Conservation (phyloP, 164 flowering plant species). For the Magnolia sinica region DNA sequence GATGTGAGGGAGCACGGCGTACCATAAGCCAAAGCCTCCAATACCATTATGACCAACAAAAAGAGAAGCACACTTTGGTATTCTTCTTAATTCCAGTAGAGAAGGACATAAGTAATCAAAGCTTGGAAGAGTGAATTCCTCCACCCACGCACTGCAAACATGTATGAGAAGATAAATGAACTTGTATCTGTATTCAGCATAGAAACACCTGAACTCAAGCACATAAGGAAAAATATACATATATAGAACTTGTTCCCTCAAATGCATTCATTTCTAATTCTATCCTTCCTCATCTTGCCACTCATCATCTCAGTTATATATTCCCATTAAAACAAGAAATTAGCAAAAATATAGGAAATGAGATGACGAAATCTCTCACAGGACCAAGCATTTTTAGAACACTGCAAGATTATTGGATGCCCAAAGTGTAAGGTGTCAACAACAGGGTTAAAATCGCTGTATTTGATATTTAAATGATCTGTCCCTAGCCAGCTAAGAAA, state of each 20-base stretch:
- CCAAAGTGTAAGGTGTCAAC: too few relatives aligned
- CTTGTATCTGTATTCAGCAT: background rate
- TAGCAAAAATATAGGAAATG: too few relatives aligned
- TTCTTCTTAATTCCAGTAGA: slow-evolving; percentile 61
- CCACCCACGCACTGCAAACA: slow-evolving; percentile 46
- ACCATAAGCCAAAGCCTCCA: slow-evolving; percentile 85
- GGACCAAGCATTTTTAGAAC: background rate
- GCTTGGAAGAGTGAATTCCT: slow-evolving; percentile 46
- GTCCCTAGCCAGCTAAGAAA: too few relatives aligned
- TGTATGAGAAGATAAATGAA: background rate
- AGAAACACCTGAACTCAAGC: background rate
- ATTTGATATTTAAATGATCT: too few relatives aligned
- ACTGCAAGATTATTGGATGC: too few relatives aligned
- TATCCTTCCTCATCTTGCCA: too few relatives aligned
- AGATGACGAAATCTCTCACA: background rate
- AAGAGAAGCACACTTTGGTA: slow-evolving; percentile 53
- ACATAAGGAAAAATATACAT: background rate
- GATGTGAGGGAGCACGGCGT: slow-evolving; percentile 18
- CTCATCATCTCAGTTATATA: too few relatives aligned
- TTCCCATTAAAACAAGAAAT: too few relatives aligned
- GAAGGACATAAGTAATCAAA: slow-evolving; percentile 39
- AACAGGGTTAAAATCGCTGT: too few relatives aligned
- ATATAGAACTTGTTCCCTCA: background rate
- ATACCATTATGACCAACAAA: slow-evolving; percentile 75
- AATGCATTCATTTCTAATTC: background rate